Percentiles rank a stretch among this genome's conserved stretches.
Conservation (phyloP, 352 stramenopile species). For the Pythium diclinum region DNA sequence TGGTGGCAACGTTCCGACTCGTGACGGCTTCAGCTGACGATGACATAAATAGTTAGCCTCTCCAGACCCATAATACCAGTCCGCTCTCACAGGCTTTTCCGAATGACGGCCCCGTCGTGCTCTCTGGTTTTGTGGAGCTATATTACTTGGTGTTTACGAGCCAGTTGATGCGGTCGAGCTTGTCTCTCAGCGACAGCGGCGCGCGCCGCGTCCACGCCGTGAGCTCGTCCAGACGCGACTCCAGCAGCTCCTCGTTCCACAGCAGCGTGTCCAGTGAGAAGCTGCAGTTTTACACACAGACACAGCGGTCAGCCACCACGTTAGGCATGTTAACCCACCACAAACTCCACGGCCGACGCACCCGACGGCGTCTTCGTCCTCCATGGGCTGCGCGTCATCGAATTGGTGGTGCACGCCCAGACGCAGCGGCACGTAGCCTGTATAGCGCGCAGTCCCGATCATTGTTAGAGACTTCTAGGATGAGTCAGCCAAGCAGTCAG, state of each 20-base stretch:
- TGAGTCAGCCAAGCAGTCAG: not conserved
- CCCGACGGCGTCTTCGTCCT: slow-evolving; percentile 33
- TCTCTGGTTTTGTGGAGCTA: slow-evolving; percentile 10
- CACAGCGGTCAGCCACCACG: not conserved
- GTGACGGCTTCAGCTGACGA: not conserved
- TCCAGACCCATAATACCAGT: not conserved
- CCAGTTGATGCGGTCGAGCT: slow-evolving; percentile 64
- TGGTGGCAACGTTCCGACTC: not conserved
- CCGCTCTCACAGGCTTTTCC: not conserved
- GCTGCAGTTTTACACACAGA: slow-evolving; percentile 21
- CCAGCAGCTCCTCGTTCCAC: slow-evolving; percentile 62
- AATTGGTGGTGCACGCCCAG: slow-evolving; percentile 38
- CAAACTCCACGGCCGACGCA: slow-evolving; percentile 16
- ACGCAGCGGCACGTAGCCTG: slow-evolving; percentile 61
- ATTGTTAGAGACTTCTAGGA: too few relatives aligned
- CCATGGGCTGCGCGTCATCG: slow-evolving; percentile 14
- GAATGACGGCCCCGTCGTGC: not conserved
- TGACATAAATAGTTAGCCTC: slow-evolving; percentile 10
- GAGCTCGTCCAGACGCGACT: slow-evolving; percentile 58
- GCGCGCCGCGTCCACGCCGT: slow-evolving; percentile 58
- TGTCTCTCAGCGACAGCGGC: slow-evolving; percentile 52
- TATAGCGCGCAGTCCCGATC: not conserved
- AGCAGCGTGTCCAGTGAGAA: slow-evolving; percentile 73
- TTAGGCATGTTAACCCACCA: not conserved
- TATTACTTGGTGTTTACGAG: slow-evolving; percentile 53